Evolutionary conservation across 2,329 filamentous ascomycete genomes (phyloP), one percentile per base, ranked within the genome.

Genomic region (Xylariales sp.): DNA sequence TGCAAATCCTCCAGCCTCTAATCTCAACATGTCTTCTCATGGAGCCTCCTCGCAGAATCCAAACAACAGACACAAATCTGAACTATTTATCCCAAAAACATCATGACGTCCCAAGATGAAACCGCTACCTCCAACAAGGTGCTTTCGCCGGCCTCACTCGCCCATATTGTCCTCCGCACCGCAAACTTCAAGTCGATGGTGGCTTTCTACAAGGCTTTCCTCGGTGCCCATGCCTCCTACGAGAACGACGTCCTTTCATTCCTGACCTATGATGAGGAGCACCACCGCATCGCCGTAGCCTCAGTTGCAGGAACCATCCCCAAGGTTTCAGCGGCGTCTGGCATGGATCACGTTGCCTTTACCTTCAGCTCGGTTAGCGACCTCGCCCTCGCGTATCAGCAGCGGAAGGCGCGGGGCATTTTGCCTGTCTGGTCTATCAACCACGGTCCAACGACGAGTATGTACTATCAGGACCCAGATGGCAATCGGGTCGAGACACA

Each of bases 381-480:
- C 6, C 56, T 71, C 6, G 19, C 59, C 5, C 41, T 50, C 3
- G 54, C 63, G 4, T 72, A 70, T 49, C 45, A 46, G 19, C 56
- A 65, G 45, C 55, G 62, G 14, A 64, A 63, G 45, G 49, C 48
- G 0, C 43, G 49, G 4, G 63, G 61, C 1, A 64, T 71, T 31
- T 11, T 51, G 21, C 71, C 71, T 0, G 21, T 58, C 4, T 71
- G 66, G 66, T 61, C 53, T 43, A 58, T 71, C 22, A 71, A 74
- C 49, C 71, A 75, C 50, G 71, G 71, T 3, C 58, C 61, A 2
- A 73, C 65, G 2, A 68, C 60, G 0, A 66, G 61, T 48, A 64
- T 74, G 28, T 74, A 74, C 51, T 74, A 74, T 49, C 43, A 46
- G 6, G 71, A 74, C 50, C 70, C 69, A 4, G 70, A 75, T 49